Conservation (phyloP, 257 asterid genomes). For the Knoxia roxburghii region DNA sequence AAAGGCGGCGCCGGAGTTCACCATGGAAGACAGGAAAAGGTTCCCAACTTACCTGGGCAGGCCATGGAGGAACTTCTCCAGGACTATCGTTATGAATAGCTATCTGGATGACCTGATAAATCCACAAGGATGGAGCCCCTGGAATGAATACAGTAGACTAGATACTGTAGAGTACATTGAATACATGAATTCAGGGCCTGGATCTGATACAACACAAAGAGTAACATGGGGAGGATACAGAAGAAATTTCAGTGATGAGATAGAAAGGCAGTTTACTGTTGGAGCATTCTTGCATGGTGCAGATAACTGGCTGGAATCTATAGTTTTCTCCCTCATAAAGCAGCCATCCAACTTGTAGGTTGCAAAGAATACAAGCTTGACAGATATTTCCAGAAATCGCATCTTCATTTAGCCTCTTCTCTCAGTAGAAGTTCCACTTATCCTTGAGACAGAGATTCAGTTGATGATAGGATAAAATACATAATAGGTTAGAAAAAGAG, state of each 20-base stretch:
- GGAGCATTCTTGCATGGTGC: constrained; percentile 52
- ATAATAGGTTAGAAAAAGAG: not conserved
- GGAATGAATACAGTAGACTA: constrained; percentile 41
- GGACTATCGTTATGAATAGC: constrained; percentile 46
- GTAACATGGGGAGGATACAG: constrained; percentile 50
- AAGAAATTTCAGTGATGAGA: constrained; percentile 40
- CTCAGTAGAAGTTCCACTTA: not conserved
- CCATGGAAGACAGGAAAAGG: constrained; percentile 21
- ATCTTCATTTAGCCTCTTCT: not conserved
- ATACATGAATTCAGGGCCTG: constrained; percentile 60
- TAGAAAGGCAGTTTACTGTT: constrained; percentile 38
- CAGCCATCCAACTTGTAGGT: not conserved
- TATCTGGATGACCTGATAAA: constrained; percentile 54
- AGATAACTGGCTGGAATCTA: constrained; percentile 22
- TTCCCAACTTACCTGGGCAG: constrained; percentile 55
- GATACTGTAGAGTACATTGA: constrained; percentile 60
- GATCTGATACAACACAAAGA: constrained; percentile 41
- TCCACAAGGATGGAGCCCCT: constrained; percentile 56
- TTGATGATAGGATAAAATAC: not conserved
- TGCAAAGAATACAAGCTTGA: not conserved
- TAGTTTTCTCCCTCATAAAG: constrained; percentile 22
- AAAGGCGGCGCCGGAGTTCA: constrained; percentile 41
- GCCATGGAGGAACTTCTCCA: constrained; percentile 75
- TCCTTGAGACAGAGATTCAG: not conserved
- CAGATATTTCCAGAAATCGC: too few relatives aligned